phyloP scores from a whole-genome alignment of 768 basidiomycete species.

The Mycena maculata region DNA sequence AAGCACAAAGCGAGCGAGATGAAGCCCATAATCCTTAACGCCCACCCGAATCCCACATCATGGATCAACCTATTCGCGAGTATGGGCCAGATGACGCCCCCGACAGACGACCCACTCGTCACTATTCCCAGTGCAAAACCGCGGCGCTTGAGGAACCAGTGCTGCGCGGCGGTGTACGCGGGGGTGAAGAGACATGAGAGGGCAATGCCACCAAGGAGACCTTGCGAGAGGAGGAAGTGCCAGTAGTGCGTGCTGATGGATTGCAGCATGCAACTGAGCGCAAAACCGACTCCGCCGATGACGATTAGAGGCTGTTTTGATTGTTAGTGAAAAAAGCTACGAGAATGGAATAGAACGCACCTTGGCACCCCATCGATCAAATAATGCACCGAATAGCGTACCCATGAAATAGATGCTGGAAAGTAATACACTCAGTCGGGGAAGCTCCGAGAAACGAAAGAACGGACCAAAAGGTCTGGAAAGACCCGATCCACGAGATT shows the following conservation, averaged over 20 bases:
- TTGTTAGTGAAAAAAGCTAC: not conserved
- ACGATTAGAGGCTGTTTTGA: slow-evolving; percentile 16
- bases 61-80: slow-evolving; percentile 31
- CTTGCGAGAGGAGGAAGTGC: slow-evolving; percentile 69
- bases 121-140: slow-evolving; percentile 36
- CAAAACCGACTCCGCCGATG: slow-evolving; percentile 19
- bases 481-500: slow-evolving; percentile 43
- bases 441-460: not conserved
- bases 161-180: slow-evolving; percentile 26
- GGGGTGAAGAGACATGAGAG: slow-evolving; percentile 35
- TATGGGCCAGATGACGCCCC: slow-evolving; percentile 36
- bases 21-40: slow-evolving; percentile 31
- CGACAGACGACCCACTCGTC: slow-evolving; percentile 36
- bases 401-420: slow-evolving; percentile 35
- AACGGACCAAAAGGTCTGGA: slow-evolving; percentile 36
- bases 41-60: slow-evolving; percentile 36
- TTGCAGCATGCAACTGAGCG: slow-evolving; percentile 22
- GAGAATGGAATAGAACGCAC: slow-evolving; percentile 12
- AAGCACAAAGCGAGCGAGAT: slow-evolving; percentile 29
- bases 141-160: slow-evolving; percentile 37
- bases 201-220: slow-evolving; percentile 60
- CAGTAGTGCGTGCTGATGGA: slow-evolving; percentile 51
- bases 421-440: not conserved
- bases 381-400: slow-evolving; percentile 32
- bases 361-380: slow-evolving; percentile 32